A percentile compares a stretch with the other conserved stretches of the same genome.
phyloP scores from a whole-genome alignment of 2,329 filamentous ascomycete genomes.

The Didymella sp. region DNA sequence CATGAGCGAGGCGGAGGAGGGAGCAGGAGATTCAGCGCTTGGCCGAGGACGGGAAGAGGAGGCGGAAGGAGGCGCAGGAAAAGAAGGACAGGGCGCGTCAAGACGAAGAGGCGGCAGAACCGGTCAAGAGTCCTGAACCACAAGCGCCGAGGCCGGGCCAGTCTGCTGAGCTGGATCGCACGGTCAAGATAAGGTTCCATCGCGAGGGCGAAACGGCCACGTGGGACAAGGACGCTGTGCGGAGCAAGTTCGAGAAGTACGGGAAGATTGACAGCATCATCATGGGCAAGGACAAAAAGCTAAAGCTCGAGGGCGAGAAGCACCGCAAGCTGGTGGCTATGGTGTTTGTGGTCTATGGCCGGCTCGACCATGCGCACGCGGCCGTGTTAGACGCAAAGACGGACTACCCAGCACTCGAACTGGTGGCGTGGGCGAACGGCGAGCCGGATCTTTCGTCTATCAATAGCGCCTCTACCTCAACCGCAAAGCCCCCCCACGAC shows the following conservation, averaged over 20 bases:
- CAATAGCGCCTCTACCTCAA: background rate
- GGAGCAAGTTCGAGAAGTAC: constrained; percentile 59
- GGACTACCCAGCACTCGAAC: constrained; percentile 60
- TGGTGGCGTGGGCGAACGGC: constrained; percentile 62
- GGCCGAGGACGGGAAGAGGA: constrained; percentile 59
- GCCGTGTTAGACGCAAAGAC: constrained; percentile 60
- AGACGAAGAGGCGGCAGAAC: constrained; percentile 56
- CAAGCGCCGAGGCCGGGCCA: constrained; percentile 36
- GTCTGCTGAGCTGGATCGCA: constrained; percentile 62
- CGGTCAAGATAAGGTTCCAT: constrained; percentile 64
- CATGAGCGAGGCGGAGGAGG: constrained; percentile 62
- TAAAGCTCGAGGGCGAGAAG: constrained; percentile 56
- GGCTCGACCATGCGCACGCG: constrained; percentile 64
- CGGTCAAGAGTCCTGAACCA: constrained; percentile 41
- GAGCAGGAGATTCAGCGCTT: constrained; percentile 58
- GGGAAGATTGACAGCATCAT: constrained; percentile 64
- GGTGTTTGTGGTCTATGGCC: constrained; percentile 63
- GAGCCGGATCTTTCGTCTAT: constrained; percentile 56
- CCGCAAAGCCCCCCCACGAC: background rate
- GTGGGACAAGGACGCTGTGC: constrained; percentile 58
- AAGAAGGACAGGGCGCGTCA: constrained; percentile 61
- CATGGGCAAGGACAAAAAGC: constrained; percentile 64
- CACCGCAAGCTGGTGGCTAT: constrained; percentile 61
- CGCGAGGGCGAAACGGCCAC: constrained; percentile 54
- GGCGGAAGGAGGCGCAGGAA: constrained; percentile 63